Conservation (phyloP, 2,329 filamentous ascomycete genomes). For the Dothistroma septosporum region DNA sequence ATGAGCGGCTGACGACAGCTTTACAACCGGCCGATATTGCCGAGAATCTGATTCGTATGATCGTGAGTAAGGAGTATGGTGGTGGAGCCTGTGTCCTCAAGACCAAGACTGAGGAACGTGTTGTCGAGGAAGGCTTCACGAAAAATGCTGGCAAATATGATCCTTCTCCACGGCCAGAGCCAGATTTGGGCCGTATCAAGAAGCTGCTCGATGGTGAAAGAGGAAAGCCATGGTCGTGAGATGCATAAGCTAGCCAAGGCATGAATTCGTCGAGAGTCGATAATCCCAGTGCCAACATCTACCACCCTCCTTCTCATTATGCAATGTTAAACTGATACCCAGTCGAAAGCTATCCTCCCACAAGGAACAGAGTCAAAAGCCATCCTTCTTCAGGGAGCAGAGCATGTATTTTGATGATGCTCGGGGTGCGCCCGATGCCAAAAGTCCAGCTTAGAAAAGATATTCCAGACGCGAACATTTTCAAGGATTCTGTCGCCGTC, state of each 20-base stretch:
- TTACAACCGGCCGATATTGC: conserved; percentile 22
- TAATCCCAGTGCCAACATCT: not conserved
- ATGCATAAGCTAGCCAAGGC: not conserved
- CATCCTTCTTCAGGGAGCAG: too few species aligned
- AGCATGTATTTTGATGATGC: too few species aligned
- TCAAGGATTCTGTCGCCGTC: not conserved
- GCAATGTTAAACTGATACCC: not conserved
- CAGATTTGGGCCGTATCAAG: conserved; percentile 20
- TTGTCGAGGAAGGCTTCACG: conserved; percentile 18
- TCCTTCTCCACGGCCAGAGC: conserved; percentile 20
- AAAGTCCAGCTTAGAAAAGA: too few species aligned
- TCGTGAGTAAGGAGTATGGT: conserved; percentile 20
- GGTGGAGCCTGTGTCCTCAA: conserved; percentile 24
- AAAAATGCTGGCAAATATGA: conserved; percentile 19
- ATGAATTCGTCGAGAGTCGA: not conserved
- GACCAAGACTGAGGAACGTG: conserved; percentile 17
- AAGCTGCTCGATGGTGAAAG: conserved; percentile 15
- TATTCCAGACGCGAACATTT: not conserved
- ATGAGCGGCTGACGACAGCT: conserved; percentile 13
- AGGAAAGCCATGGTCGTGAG: conserved; percentile 19
- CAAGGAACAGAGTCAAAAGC: not conserved
- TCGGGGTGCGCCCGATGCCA: too few species aligned
- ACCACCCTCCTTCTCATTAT: not conserved
- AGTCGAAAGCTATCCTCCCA: not conserved
- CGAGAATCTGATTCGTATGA: conserved; percentile 22